A percentile compares a stretch with the other conserved stretches of the same genome.
Conservation (phyloP, 176 grass and related monocot species). For the Stipa capillata region DNA sequence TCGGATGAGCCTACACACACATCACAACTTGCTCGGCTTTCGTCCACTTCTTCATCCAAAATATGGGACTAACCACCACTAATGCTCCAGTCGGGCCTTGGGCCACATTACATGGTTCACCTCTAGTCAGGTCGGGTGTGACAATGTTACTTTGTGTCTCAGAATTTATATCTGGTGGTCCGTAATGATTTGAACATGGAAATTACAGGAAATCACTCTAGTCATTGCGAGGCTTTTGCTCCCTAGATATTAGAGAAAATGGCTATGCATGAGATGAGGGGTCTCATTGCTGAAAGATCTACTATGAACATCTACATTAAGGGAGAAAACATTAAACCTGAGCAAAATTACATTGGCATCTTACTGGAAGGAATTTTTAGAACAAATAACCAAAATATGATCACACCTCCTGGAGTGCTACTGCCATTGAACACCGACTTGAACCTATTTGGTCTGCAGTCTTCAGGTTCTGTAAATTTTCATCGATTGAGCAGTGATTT, state of each 20-base stretch:
- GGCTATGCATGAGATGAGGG: constrained; percentile 70
- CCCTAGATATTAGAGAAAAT: constrained; percentile 85
- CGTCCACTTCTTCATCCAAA: neutral
- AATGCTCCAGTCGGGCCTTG: too few species aligned
- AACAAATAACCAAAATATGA: constrained; percentile 33
- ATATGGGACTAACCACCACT: neutral
- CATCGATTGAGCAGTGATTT: neutral
- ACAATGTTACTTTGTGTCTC: neutral
- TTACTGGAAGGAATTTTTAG: constrained; percentile 81
- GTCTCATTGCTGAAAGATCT: constrained; percentile 56
- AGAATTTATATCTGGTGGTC: neutral
- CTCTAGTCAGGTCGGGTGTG: neutral
- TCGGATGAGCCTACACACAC: neutral
- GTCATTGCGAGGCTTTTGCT: constrained; percentile 64
- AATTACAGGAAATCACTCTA: constrained; percentile 62
- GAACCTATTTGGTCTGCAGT: constrained; percentile 46
- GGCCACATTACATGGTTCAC: neutral
- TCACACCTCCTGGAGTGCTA: constrained; percentile 54
- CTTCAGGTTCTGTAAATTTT: constrained; percentile 42
- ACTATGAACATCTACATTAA: constrained; percentile 59
- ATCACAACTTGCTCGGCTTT: neutral
- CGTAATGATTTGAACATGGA: neutral
- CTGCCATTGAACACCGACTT: constrained; percentile 36
- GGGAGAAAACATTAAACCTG: constrained; percentile 49
- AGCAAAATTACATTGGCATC: constrained; percentile 55